phyloP scores from a whole-genome alignment of 768 basidiomycete genomes.

The Suillus americanus region DNA sequence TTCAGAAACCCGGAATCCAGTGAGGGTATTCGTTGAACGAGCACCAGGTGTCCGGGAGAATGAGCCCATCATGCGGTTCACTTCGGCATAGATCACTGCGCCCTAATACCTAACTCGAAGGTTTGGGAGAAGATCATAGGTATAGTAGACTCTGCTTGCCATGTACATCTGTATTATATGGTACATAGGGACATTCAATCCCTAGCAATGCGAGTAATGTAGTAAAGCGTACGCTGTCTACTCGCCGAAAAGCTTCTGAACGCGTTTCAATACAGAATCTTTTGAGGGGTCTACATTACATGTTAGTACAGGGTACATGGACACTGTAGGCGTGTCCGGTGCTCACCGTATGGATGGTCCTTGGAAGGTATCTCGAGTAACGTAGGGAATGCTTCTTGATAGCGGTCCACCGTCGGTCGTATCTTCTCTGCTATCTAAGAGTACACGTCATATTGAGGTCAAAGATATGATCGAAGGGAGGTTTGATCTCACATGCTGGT shows the following conservation, averaged over 20 bases:
- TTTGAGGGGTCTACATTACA: slow-evolving; percentile 80
- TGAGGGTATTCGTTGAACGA: slow-evolving; percentile 71
- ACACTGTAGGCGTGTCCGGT: slow-evolving; percentile 1
- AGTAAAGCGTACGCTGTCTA: slow-evolving; percentile 34
- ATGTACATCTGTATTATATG: slow-evolving; percentile 25
- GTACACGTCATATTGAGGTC: slow-evolving; percentile 7
- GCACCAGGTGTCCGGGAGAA: slow-evolving; percentile 65
- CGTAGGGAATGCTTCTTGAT: slow-evolving; percentile 95
- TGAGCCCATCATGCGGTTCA: slow-evolving; percentile 71
- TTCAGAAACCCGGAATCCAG: slow-evolving; percentile 59
- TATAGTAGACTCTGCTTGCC: slow-evolving; percentile 16
- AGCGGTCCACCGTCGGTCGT: slow-evolving; percentile 89
- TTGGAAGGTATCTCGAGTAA: slow-evolving; percentile 97
- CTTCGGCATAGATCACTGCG: slow-evolving; percentile 33
- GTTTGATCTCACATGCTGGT: slow-evolving; percentile 81
- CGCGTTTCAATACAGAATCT: slow-evolving; percentile 93
- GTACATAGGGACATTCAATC: slow-evolving; percentile 19
- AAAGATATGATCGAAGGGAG: slow-evolving; percentile 8
- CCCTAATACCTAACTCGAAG: slow-evolving; percentile 2
- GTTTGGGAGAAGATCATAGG: not conserved
- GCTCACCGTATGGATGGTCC: slow-evolving; percentile 94
- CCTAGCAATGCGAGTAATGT: slow-evolving; percentile 9
- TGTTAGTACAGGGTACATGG: slow-evolving; percentile 4
- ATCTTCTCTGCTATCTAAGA: slow-evolving; percentile 95
- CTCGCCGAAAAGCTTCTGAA: slow-evolving; percentile 96